Evolutionary conservation across 345 rosid genomes (phyloP).

Genomic region (Boechera divaricarpa): DNA sequence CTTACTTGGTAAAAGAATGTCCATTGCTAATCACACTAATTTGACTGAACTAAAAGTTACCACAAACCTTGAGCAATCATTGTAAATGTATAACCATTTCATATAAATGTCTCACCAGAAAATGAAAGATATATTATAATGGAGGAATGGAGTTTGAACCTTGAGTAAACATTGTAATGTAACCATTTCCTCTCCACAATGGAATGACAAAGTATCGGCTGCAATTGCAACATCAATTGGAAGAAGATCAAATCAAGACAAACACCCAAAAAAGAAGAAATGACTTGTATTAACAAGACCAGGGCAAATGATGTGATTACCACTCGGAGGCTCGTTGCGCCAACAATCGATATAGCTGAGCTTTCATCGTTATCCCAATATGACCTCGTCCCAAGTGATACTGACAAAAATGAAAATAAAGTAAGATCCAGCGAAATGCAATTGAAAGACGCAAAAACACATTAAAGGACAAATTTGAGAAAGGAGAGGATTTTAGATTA

Average conservation of each 20-base stretch:
- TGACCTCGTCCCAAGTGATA: conserved; percentile 94
- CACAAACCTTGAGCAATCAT: conserved; percentile 21
- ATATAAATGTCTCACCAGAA: background rate
- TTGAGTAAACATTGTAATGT: conserved; percentile 90
- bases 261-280: too few species aligned
- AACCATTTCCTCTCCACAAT: conserved; percentile 89
- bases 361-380: conserved; percentile 74
- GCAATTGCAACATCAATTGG: conserved; percentile 40
- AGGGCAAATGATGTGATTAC: conserved; percentile 48
- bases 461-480: background rate
- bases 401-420: conserved; percentile 45
- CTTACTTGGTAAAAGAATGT: background rate
- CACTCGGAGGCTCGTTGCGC: conserved; percentile 85
- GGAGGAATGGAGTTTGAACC: conserved; percentile 50
- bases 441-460: background rate
- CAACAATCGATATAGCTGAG: conserved; percentile 70
- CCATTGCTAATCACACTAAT: background rate
- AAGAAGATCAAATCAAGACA: conserved; percentile 22
- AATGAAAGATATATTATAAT: background rate
- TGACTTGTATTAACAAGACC: conserved; percentile 16
- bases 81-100: background rate
- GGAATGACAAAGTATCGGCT: conserved; percentile 92
- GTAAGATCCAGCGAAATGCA: conserved; percentile 16
- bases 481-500: conserved; percentile 30
- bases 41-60: background rate